phyloP scores from a whole-genome alignment of 1,139 yeast species.

The Pneumocystis murina region DNA sequence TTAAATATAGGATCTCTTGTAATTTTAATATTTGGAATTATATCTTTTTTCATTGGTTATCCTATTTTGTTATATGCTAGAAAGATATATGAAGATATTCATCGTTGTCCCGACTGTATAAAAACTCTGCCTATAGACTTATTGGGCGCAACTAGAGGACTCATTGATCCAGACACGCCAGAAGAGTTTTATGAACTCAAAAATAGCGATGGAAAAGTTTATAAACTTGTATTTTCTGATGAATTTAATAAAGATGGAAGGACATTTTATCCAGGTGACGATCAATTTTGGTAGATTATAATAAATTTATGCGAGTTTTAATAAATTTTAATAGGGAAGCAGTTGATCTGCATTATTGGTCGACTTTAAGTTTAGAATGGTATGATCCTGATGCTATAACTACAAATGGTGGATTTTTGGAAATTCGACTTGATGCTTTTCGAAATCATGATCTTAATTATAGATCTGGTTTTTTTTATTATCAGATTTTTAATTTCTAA shows the following conservation, averaged over 20 bases:
- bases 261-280: constrained; percentile 70
- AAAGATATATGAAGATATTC: constrained; percentile 3
- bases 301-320: background rate
- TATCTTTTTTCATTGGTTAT: constrained; percentile 9
- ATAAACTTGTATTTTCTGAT: constrained; percentile 66
- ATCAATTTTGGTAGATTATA: constrained; percentile 45
- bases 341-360: constrained; percentile 60
- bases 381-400: constrained; percentile 69
- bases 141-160: constrained; percentile 43
- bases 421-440: constrained; percentile 57
- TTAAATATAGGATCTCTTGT: constrained; percentile 10
- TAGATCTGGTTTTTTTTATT: constrained; percentile 30
- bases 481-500: background rate
- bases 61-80: constrained; percentile 13
- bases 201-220: constrained; percentile 41
- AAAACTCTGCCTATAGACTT: constrained; percentile 25
- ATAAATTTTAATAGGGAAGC: constrained; percentile 29
- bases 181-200: constrained; percentile 32
- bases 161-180: constrained; percentile 76
- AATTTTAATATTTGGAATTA: constrained; percentile 6
- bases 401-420: constrained; percentile 52
- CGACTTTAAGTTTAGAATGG: constrained; percentile 77
- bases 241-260: constrained; percentile 74
- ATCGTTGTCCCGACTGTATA: constrained; percentile 12
- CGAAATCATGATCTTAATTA: constrained; percentile 57